Percentiles rank a stretch among this genome's conserved stretches.
Evolutionary conservation across 495 filamentous ascomycete genomes (phyloP).

Genomic region (Tricharina praecox): DNA sequence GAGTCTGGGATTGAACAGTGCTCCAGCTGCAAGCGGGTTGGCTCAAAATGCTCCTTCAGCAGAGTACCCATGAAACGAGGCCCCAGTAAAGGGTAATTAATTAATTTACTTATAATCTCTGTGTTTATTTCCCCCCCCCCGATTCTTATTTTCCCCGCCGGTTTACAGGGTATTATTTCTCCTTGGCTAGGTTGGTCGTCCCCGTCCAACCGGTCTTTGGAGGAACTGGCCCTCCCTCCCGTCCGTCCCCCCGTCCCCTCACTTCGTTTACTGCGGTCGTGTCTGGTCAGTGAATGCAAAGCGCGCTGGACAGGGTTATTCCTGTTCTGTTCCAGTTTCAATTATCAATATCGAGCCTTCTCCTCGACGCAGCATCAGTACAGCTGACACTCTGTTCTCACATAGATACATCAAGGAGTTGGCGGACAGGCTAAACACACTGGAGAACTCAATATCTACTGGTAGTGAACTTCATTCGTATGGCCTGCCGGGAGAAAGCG

Average conservation of each 20-base stretch:
- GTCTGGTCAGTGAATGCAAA: background rate
- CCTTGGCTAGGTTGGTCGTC: background rate
- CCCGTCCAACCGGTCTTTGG: too few species aligned
- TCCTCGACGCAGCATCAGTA: conserved; percentile 18
- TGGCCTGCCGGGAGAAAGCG: conserved; percentile 22
- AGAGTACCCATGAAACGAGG: conserved; percentile 88
- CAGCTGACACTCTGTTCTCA: background rate
- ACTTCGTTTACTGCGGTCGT: background rate
- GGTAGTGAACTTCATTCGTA: conserved; percentile 26
- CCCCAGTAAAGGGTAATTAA: conserved; percentile 70
- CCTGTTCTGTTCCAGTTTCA: background rate
- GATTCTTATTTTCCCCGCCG: background rate
- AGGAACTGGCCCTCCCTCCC: background rate
- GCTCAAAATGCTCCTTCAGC: conserved; percentile 69
- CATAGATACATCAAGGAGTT: conserved; percentile 88
- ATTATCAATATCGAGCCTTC: too few species aligned
- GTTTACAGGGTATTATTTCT: background rate
- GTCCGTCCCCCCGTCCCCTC: background rate
- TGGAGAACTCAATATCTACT: conserved; percentile 40
- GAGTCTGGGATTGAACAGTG: conserved; percentile 67
- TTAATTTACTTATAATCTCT: background rate
- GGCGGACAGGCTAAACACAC: conserved; percentile 66
- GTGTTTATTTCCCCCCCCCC: background rate
- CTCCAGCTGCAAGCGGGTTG: conserved; percentile 67
- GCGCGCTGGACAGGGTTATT: background rate